Base-by-base conservation (phyloP, 2,329 filamentous ascomycete genomes). In the Pezicula rhizophila region DNA sequence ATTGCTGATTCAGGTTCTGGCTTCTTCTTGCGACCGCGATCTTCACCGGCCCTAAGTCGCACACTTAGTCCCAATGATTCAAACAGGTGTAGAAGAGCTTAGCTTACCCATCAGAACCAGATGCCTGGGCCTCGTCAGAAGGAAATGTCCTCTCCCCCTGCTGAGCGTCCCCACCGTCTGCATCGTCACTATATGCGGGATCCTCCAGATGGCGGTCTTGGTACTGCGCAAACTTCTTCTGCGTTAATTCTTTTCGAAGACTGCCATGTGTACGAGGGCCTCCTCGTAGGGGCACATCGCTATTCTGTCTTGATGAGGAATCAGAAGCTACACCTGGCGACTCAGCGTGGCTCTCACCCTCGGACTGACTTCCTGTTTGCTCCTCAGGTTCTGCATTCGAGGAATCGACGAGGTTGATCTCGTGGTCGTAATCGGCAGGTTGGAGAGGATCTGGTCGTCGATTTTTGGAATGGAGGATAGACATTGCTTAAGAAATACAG, bases 351-450 rank as follows among this genome's bases (percentile, higher is more conserved):
- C 20, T 20, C 17, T 45, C 41, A 11, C 49, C 51, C 10, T 40
- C 42, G 39, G 57, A 58, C n/a, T 20, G 52, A 28, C 50, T 63
- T 11, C 28, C 28, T 11, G 28, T 10, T 12, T 31, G 28, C 7
- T 18, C 50, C 11, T 18, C 50, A 46, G 46, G 50, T 23, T 43
- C 28, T 26, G 26, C 33, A 10, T 43, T 46, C 8, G 60, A 60
- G 42, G 56, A 56, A 64, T 89, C 84, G 56, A 87, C 72, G 34
- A 91, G 78, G 56, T 64, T 69, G 61, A 91, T 90, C 64, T 84
- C 82, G 66, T 88, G 85, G 59, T 85, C 82, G 61, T 84, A 85
- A 57, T 85, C 80, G 63, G 68, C 70, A 55, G 82, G 79, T 64
- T 76, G 75, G 49, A 82, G 70, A 48, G 71, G 69, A 45, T 71